A percentile compares a stretch with the other conserved stretches of the same genome.
Evolutionary conservation across 2,329 filamentous ascomycete species (phyloP).

Genomic region (Rutstroemia sp.): DNA sequence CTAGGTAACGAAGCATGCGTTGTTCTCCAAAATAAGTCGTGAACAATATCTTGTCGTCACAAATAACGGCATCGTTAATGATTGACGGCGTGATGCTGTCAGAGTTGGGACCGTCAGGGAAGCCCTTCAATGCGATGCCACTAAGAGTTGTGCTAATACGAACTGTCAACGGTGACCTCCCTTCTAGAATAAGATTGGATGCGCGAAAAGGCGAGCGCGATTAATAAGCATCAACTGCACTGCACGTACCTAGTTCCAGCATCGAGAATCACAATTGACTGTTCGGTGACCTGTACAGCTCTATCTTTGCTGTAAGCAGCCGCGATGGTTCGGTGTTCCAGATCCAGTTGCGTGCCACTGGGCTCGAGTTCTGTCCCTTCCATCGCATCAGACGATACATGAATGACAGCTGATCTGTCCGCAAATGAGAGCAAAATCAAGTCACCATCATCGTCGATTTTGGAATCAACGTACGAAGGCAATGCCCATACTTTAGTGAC

Average conservation of each 20-base stretch:
- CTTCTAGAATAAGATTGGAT: background rate
- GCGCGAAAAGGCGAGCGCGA: background rate
- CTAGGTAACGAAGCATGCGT: conserved; percentile 1
- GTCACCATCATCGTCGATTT: conserved; percentile 13
- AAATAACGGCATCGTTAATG: conserved; percentile 22
- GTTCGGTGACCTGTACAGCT: conserved; percentile 47
- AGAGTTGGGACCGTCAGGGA: conserved; percentile 10
- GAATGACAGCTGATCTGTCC: conserved; percentile 31
- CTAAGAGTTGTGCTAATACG: background rate
- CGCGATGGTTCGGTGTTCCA: conserved; percentile 45
- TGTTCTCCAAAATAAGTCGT: conserved; percentile 16
- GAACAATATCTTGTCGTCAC: conserved; percentile 19
- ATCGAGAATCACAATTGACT: conserved; percentile 23
- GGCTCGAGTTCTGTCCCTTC: conserved; percentile 38
- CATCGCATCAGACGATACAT: conserved; percentile 41
- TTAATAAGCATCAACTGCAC: background rate
- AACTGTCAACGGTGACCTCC: background rate
- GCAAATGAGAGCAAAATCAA: conserved; percentile 25
- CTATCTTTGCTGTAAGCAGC: conserved; percentile 34
- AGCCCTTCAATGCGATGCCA: background rate
- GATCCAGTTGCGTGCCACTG: conserved; percentile 41
- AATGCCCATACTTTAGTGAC: conserved; percentile 50
- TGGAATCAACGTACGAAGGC: conserved; percentile 11
- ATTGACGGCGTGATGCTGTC: conserved; percentile 2
- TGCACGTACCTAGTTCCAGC: conserved; percentile 14